A percentile compares a stretch with the other conserved stretches of the same genome.
These are phyloP conservation scores for Tetrahymena thermophila DNA, from an alignment of 73 alveolate genomes.

Conservation along the genomic window DNA sequence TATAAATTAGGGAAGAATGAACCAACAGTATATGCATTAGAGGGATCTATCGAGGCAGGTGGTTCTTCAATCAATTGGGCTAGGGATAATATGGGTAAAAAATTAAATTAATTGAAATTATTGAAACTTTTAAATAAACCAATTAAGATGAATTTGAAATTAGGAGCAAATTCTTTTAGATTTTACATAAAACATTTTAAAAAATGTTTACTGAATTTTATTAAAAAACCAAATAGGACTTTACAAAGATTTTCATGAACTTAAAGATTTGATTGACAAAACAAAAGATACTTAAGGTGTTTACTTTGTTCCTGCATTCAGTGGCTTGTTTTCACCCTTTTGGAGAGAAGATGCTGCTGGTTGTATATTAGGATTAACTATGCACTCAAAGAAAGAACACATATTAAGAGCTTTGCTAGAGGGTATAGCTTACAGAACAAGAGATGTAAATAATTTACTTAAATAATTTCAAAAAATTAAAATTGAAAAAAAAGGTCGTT, in stretches of 20 bases:
- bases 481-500: neutral
- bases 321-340: conserved; percentile 73
- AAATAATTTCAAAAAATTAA: neutral
- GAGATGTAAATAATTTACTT: conserved; percentile 29
- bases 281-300: conserved; percentile 66
- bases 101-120: neutral
- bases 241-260: conserved; percentile 17
- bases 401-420: conserved; percentile 61
- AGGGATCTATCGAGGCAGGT: conserved; percentile 78
- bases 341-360: conserved; percentile 76
- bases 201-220: too few species aligned
- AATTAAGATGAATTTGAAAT: too few species aligned
- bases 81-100: conserved; percentile 20
- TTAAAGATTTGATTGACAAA: conserved; percentile 26
- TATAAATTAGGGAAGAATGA: conserved; percentile 41
- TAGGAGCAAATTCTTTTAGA: too few species aligned
- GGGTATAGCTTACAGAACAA: conserved; percentile 57
- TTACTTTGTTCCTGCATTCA: conserved; percentile 72
- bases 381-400: conserved; percentile 58
- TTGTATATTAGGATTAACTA: conserved; percentile 52
- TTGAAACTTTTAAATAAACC: neutral
- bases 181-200: too few species aligned
- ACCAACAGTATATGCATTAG: conserved; percentile 58
- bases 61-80: conserved; percentile 73
- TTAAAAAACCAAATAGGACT: neutral